Evolutionary conservation across 1,284 basidiomycete genomes (phyloP), one percentile per base, ranked within the genome.

Genomic region (Boletus semigastroideus): DNA sequence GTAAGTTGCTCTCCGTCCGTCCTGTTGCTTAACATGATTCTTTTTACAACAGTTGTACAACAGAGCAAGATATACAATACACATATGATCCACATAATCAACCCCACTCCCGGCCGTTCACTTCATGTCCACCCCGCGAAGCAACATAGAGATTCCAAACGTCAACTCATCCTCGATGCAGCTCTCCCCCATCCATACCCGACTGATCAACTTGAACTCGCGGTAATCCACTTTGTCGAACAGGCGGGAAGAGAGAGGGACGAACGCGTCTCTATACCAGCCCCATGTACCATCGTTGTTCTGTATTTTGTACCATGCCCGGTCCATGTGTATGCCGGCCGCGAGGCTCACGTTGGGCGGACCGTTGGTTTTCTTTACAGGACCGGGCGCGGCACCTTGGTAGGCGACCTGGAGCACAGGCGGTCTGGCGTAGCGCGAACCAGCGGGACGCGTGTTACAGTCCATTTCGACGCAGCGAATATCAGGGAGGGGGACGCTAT

Each of bases 151-250:
- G 31, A 65, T 49, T n/a, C 62, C 63, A n/a, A 68, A 61, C 9
- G 27, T 56, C 39, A 51, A 39, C 33, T 50, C 54, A 7, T 10
- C 28, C 36, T 63, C 57, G 12, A 63, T 17, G 5, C 22, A 51
- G 10, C 17, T 25, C 36, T 58, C 51, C 33, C 53, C 49, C 3
- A 65, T 14, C 58, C 63, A 52, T 17, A 60, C 53, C 11, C 49
- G 50, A 11, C 60, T 54, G 42, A 55, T 52, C 27, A 71, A 19
- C 39, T 54, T 57, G 52, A 71, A 71, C 49, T 62, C 52, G 2
- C 67, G 61, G 40, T 63, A 65, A 3, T 73, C 71, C 27, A 53
- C 48, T 59, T 63, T 70, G 20, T 69, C 57, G 41, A 72, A 71
- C 33, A 73, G 44, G 14, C 54, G 46, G 4, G 66, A 30, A 1